Percentiles rank a stretch among this genome's conserved stretches.
Conservation (phyloP, 106 monocot genomes). For the Dendrobium nobile region DNA sequence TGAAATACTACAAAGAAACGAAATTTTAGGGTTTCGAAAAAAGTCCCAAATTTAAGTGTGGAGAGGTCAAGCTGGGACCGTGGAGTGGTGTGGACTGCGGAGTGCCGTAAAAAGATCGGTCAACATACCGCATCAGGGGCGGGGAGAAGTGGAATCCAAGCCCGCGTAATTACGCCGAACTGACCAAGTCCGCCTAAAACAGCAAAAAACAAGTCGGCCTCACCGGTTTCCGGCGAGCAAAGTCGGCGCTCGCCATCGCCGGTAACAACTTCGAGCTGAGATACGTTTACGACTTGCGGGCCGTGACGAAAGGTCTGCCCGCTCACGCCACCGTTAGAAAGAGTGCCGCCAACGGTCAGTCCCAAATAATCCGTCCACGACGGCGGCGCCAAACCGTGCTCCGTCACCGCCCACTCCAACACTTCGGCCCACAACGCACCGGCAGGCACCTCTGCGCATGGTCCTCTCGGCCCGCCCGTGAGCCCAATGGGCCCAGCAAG, state of each 20-base stretch:
- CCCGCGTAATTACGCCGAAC: conserved; percentile 87
- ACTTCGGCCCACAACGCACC: conserved; percentile 74
- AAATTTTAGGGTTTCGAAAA: neutral
- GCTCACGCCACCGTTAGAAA: conserved; percentile 83
- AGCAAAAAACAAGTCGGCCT: conserved; percentile 64
- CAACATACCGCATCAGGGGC: conserved; percentile 47
- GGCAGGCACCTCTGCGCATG: conserved; percentile 40
- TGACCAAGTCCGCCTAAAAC: conserved; percentile 87
- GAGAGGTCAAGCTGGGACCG: too few species aligned
- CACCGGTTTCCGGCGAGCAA: conserved; percentile 28
- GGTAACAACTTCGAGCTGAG: conserved; percentile 73
- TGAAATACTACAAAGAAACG: neutral
- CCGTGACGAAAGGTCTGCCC: conserved; percentile 78
- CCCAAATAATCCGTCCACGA: conserved; percentile 93
- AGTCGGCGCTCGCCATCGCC: conserved; percentile 49
- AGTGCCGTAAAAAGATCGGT: neutral
- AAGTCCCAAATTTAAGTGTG: too few species aligned
- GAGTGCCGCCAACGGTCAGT: conserved; percentile 84
- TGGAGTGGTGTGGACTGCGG: too few species aligned
- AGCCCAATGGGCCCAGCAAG: conserved; percentile 19
- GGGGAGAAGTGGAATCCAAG: conserved; percentile 51
- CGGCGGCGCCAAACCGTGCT: conserved; percentile 44
- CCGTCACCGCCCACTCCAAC: conserved; percentile 32
- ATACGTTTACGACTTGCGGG: conserved; percentile 75
- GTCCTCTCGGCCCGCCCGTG: neutral